Base-by-base conservation (phyloP, 441 rosid genomes). In the Macaranga tanarius region DNA sequence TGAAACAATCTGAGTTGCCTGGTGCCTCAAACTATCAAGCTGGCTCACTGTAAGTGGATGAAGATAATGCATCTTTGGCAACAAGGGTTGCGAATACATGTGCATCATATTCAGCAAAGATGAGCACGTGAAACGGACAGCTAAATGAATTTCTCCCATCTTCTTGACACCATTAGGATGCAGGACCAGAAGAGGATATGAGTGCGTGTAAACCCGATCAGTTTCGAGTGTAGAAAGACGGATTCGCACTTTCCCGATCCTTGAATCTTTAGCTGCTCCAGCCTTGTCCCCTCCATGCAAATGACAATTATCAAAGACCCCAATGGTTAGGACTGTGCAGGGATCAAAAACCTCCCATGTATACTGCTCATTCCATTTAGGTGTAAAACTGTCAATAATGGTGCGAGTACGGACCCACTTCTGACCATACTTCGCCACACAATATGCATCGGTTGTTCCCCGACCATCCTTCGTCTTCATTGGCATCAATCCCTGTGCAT, bases 321-420 rank as follows among this genome's bases (percentile, higher is more conserved):
- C 99, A 70, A 95, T 82, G 7, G 98, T 95, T 62, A 95, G 75
- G 48, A 95, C 99, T 3, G 99, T 95, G 76, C 98, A 95, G 4
- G 99, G 98, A 85, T 95, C 98, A 9, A 76, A 91, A 68, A 92
- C 99, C 79, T 95, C 99, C 98, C 99, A 95, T n/a, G 97, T 95
- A 67, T 95, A 95, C 58, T 95, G 99, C 81, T 95, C 99, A 12
- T 95, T 92, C 99, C 99, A 92, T 80, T 83, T 95, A 7, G 99
- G 99, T 1, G 77, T 86, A 79, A 87, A 89, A 84, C 92, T 95
- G 78, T 92, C 96, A 0, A 92, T 86, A 75, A 92, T 91, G 0
- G 99, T 92, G 75, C 99, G 83, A 0, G 99, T 95, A 23, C 99
- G 86, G 58, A 95, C 75, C 99, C 99, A 95, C 73, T 95, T 95